Conservation (phyloP, 208 protist species). For the Trypanosoma cruzi region DNA sequence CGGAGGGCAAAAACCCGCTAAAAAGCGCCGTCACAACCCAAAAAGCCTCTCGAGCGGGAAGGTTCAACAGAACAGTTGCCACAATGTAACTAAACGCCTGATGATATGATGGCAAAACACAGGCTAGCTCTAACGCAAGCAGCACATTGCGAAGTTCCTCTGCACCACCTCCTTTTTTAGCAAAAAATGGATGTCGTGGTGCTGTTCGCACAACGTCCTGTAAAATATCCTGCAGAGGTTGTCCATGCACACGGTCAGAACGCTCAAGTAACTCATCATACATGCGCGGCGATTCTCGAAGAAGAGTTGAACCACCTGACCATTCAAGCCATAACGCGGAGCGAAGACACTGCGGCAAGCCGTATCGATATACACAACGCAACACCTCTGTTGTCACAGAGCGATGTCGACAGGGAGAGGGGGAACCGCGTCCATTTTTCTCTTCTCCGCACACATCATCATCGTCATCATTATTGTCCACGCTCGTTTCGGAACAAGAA, state of each 20-base stretch:
- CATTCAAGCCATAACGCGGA: slow-evolving; percentile 18
- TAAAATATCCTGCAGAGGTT: slow-evolving; percentile 23
- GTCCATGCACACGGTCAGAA: slow-evolving; percentile 3
- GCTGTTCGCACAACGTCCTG: slow-evolving; percentile 33
- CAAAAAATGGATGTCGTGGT: slow-evolving; percentile 30
- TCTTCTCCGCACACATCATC: neutral
- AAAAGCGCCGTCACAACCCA: slow-evolving; percentile 24
- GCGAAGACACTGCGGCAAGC: slow-evolving; percentile 24
- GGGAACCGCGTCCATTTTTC: neutral
- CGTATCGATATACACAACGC: slow-evolving; percentile 21
- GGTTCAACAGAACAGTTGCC: slow-evolving; percentile 21
- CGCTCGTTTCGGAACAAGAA: neutral
- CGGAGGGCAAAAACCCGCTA: slow-evolving; percentile 12
- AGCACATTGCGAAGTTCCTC: slow-evolving; percentile 20
- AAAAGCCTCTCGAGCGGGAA: slow-evolving; percentile 19
- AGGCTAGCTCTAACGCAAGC: slow-evolving; percentile 13
- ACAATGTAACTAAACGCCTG: slow-evolving; percentile 38
- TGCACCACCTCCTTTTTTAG: slow-evolving; percentile 13
- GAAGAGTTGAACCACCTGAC: slow-evolving; percentile 9
- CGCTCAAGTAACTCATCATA: slow-evolving; percentile 9
- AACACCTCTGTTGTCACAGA: slow-evolving; percentile 7
- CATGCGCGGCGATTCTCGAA: slow-evolving; percentile 7
- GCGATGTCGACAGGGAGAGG: slow-evolving; percentile 1
- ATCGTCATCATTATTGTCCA: neutral
- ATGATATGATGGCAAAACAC: slow-evolving; percentile 24